Conservation (phyloP, 192 early-diverging fungal genomes). For the Geosiphon pyriformis region DNA sequence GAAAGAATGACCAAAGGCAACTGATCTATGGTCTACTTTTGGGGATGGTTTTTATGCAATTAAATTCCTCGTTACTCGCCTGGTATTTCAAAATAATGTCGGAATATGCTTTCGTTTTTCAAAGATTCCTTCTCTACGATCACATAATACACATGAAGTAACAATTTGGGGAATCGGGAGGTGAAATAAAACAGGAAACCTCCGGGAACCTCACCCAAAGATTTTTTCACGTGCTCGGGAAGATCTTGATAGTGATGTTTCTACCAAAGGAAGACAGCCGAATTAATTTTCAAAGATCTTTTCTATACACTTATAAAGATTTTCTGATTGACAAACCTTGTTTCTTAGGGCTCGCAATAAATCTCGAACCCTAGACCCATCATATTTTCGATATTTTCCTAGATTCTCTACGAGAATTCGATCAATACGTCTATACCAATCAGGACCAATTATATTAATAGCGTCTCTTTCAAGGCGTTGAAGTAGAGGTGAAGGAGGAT, state of each 20-base stretch:
- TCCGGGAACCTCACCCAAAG: constrained; percentile 79
- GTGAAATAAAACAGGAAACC: constrained; percentile 89
- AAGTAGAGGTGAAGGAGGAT: constrained; percentile 62
- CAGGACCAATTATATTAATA: constrained; percentile 54
- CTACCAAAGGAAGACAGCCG: constrained; percentile 32
- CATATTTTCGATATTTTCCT: constrained; percentile 92
- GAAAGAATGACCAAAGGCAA: not conserved
- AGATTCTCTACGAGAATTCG: constrained; percentile 69
- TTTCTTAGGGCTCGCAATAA: constrained; percentile 87
- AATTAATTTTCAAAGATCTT: not conserved
- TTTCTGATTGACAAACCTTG: constrained; percentile 59
- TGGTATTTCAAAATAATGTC: constrained; percentile 56
- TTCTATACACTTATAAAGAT: constrained; percentile 17
- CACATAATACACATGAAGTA: constrained; percentile 85
- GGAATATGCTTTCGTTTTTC: constrained; percentile 59
- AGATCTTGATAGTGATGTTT: constrained; percentile 98
- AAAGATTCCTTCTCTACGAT: constrained; percentile 60
- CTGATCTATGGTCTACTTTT: not conserved
- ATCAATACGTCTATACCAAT: constrained; percentile 77
- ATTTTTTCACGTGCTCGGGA: constrained; percentile 63
- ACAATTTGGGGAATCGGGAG: constrained; percentile 79
- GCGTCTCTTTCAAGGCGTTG: constrained; percentile 60
- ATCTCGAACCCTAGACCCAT: constrained; percentile 76
- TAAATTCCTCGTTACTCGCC: constrained; percentile 21
- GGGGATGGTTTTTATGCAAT: not conserved